A percentile compares a stretch with the other conserved stretches of the same genome.
Evolutionary conservation across 106 monocot genomes (phyloP).

Genomic region (Gastrodia elata): DNA sequence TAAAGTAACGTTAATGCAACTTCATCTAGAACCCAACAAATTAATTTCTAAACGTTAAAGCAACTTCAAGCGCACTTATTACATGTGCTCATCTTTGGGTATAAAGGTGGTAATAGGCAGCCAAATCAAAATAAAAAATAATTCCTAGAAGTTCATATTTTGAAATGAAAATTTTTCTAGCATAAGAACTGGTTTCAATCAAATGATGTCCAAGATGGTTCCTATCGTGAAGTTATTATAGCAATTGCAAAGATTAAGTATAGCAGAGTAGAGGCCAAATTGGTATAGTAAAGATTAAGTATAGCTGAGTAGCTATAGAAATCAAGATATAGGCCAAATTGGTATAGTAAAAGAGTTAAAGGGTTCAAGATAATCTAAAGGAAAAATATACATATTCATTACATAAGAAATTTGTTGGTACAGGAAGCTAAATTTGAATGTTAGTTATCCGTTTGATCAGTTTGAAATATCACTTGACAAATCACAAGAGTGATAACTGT

Average conservation of each 20-base stretch:
- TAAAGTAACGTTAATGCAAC: too few species aligned
- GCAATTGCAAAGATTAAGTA: background rate
- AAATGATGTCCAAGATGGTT: background rate
- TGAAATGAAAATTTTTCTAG: background rate
- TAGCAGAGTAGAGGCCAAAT: background rate
- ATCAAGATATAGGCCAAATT: background rate
- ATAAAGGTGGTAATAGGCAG: background rate
- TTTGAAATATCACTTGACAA: background rate
- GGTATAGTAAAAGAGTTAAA: background rate
- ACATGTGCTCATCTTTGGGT: background rate
- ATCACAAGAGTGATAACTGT: background rate
- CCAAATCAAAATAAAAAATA: background rate
- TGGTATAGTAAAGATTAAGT: background rate
- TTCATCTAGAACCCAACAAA: too few species aligned
- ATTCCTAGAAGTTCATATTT: background rate
- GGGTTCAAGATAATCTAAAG: background rate
- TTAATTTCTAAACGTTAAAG: too few species aligned
- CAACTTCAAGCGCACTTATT: too few species aligned
- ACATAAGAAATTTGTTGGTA: background rate
- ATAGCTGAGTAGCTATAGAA: background rate
- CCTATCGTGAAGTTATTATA: background rate
- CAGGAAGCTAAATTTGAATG: background rate
- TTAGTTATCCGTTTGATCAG: background rate
- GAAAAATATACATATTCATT: background rate
- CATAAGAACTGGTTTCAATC: background rate